phyloP scores from a whole-genome alignment of 1,139 yeast genomes.

The Geotrichum bryndzae region DNA sequence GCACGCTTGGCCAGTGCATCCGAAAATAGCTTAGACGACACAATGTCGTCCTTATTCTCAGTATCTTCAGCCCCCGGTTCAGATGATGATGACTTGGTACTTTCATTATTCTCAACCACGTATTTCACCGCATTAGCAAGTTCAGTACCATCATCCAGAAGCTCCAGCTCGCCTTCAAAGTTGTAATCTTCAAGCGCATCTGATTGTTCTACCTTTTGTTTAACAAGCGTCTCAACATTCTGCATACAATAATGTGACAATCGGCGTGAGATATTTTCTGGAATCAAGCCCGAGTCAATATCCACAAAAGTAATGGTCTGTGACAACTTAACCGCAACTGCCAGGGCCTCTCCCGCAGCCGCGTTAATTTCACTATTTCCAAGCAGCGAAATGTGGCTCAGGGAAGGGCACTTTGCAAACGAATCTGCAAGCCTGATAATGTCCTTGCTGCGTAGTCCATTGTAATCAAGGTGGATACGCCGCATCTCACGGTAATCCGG shows the following conservation, averaged over 20 bases:
- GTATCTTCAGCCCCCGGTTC: not conserved
- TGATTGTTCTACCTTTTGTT: constrained; percentile 1
- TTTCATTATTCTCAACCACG: constrained; percentile 22
- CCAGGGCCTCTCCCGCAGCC: constrained; percentile 60
- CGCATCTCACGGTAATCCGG: constrained; percentile 61
- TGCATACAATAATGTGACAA: constrained; percentile 77
- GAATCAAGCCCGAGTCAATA: constrained; percentile 60
- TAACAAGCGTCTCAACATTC: constrained; percentile 55
- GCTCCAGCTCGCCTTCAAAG: constrained; percentile 31
- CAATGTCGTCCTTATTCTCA: not conserved
- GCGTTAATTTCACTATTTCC: constrained; percentile 55
- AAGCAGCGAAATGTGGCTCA: constrained; percentile 69
- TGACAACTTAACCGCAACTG: constrained; percentile 64
- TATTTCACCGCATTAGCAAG: constrained; percentile 31
- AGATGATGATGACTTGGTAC: not conserved
- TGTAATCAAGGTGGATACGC: constrained; percentile 73
- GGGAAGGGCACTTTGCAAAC: constrained; percentile 56
- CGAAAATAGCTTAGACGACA: constrained; percentile 20
- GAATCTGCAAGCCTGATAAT: constrained; percentile 65
- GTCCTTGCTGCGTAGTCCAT: constrained; percentile 57
- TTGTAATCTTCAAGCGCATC: constrained; percentile 31
- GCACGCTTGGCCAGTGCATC: constrained; percentile 28
- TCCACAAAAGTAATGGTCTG: constrained; percentile 62
- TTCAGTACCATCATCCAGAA: constrained; percentile 28
- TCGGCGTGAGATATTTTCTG: constrained; percentile 67